These are phyloP conservation scores for Keithomyces neogunnii DNA, from an alignment of 2,329 filamentous ascomycete genomes.

Conservation along the genomic window DNA sequence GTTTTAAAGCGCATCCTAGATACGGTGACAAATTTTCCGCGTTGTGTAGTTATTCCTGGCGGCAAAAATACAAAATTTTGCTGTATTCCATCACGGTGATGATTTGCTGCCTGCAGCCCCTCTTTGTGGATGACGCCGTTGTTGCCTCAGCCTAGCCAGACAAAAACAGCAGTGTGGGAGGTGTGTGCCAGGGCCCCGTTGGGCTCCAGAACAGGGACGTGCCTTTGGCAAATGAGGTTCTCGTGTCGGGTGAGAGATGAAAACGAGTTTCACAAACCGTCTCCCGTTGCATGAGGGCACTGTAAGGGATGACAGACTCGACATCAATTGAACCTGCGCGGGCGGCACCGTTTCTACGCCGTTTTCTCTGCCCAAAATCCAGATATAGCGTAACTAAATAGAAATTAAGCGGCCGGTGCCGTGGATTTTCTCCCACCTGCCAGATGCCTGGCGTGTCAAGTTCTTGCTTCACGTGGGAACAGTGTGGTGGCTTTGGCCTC, in stretches of 20 bases:
- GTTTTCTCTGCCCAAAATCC: neutral
- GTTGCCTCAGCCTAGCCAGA: conserved; percentile 4
- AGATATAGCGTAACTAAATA: too few species aligned
- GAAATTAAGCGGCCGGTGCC: too few species aligned
- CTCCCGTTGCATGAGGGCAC: neutral
- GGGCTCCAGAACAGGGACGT: neutral
- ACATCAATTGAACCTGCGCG: neutral
- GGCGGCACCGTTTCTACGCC: neutral
- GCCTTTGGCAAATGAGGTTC: conserved; percentile 2
- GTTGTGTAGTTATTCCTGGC: conserved; percentile 11
- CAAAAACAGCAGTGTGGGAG: conserved; percentile 7
- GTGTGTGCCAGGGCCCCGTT: conserved; percentile 3
- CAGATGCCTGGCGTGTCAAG: too few species aligned
- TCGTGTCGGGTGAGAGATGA: neutral
- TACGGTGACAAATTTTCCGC: conserved; percentile 14
- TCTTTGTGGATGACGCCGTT: conserved; percentile 13
- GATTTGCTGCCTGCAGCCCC: conserved; percentile 12
- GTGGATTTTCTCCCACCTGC: too few species aligned
- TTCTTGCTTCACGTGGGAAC: neutral
- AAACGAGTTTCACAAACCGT: neutral
- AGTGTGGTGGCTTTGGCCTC: neutral
- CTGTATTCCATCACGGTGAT: conserved; percentile 7
- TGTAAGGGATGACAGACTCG: neutral
- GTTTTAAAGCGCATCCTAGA: neutral
- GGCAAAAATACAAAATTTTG: conserved; percentile 11